phyloP scores from a whole-genome alignment of 768 basidiomycete genomes.

The Leccinum rimulosum region DNA sequence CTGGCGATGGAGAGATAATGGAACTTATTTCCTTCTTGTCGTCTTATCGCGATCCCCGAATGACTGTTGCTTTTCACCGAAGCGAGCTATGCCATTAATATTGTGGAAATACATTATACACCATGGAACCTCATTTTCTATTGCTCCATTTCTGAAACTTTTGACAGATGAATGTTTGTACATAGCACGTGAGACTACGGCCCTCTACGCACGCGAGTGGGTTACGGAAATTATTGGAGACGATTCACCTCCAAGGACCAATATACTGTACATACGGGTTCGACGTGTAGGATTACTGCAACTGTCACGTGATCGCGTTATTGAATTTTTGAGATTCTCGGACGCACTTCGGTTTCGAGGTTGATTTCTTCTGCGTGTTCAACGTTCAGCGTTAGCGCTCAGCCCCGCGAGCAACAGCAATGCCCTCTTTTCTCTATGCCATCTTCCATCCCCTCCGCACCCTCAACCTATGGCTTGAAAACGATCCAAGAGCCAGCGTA shows the following conservation, averaged over 20 bases:
- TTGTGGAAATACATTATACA: not conserved
- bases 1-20: too few species aligned
- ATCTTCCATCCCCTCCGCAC: slow-evolving; percentile 52
- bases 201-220: too few species aligned
- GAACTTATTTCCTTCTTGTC: not conserved
- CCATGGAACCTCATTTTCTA: too few species aligned
- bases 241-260: too few species aligned
- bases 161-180: too few species aligned
- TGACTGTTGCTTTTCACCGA: not conserved
- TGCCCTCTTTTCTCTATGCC: slow-evolving; percentile 35
- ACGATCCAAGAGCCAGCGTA: slow-evolving; percentile 46
- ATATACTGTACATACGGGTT: too few species aligned
- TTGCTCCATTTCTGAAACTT: too few species aligned
- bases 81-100: not conserved
- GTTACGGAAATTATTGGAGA: too few species aligned
- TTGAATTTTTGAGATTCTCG: not conserved
- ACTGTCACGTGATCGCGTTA: slow-evolving; percentile 21
- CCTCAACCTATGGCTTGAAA: slow-evolving; percentile 46
- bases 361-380: too few species aligned
- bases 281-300: too few species aligned
- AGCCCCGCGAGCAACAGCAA: not conserved
- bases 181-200: too few species aligned
- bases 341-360: slow-evolving; percentile 5
- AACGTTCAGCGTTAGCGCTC: too few species aligned
- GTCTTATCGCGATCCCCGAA: not conserved